Conservation (phyloP, 495 filamentous ascomycete genomes). For the Thermothielavioides terrestris region DNA sequence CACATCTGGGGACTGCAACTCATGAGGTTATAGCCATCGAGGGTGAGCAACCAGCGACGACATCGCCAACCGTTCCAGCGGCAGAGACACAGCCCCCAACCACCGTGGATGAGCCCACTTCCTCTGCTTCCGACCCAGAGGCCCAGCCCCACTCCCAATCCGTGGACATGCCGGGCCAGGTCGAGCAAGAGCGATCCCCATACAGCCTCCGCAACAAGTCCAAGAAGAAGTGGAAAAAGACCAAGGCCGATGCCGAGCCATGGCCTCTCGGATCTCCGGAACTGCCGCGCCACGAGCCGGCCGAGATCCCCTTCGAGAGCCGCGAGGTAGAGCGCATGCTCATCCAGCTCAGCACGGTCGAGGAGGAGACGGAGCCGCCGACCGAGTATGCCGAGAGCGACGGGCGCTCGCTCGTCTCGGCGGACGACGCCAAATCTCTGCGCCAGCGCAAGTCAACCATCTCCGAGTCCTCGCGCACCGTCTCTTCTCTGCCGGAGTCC, state of each 20-base stretch:
- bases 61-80: conserved; percentile 1
- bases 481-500: background rate
- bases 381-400: conserved; percentile 11
- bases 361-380: conserved; percentile 19
- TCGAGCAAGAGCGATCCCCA: conserved; percentile 11
- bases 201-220: conserved; percentile 24
- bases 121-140: background rate
- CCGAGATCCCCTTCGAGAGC: conserved; percentile 10
- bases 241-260: conserved; percentile 13
- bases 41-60: background rate
- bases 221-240: conserved; percentile 20
- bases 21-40: background rate
- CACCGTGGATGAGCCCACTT: conserved; percentile 2
- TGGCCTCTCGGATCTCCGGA: conserved; percentile 18
- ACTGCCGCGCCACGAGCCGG: background rate
- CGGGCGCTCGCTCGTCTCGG: conserved; percentile 8
- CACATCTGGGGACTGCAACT: background rate
- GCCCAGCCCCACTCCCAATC: background rate
- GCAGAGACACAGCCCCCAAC: conserved; percentile 6
- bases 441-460: background rate
- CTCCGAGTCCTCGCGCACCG: conserved; percentile 8
- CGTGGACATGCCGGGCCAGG: conserved; percentile 11
- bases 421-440: background rate
- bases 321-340: conserved; percentile 15
- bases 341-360: conserved; percentile 23